Conservation (phyloP, 257 asterid genomes). For the Prunella vulgaris region DNA sequence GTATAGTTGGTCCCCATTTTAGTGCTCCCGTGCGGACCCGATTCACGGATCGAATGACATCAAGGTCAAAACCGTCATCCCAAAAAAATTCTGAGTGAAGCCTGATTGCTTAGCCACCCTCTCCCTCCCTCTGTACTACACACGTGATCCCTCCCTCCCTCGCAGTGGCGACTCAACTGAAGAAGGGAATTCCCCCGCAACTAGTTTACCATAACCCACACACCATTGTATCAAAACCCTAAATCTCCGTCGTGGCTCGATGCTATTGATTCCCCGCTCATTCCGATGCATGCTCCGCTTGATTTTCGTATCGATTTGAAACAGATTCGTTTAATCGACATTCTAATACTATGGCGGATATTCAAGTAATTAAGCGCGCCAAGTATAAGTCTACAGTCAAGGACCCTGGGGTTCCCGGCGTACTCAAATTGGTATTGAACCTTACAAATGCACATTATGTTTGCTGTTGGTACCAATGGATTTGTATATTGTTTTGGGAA, state of each 20-base stretch:
- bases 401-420: constrained; percentile 77
- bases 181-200: neutral
- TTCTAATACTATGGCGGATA: constrained; percentile 51
- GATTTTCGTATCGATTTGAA: constrained; percentile 10
- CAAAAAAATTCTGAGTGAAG: too few relatives aligned
- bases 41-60: too few relatives aligned
- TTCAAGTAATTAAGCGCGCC: constrained; percentile 68
- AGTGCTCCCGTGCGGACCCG: too few relatives aligned
- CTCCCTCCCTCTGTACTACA: too few relatives aligned
- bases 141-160: neutral
- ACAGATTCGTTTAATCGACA: neutral
- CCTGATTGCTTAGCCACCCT: too few relatives aligned
- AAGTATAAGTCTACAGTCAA: constrained; percentile 64
- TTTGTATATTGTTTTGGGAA: constrained; percentile 4
- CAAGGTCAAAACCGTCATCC: too few relatives aligned
- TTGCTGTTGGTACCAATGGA: neutral
- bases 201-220: neutral
- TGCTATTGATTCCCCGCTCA: neutral
- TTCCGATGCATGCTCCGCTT: constrained; percentile 1
- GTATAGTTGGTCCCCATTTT: too few relatives aligned
- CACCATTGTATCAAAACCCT: constrained; percentile 24
- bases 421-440: constrained; percentile 60
- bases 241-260: constrained; percentile 16
- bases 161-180: neutral
- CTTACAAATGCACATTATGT: constrained; percentile 2